These are phyloP conservation scores for Ganoderma lingzhi DNA, from an alignment of 1,284 basidiomycete species.

Conservation along the genomic window DNA sequence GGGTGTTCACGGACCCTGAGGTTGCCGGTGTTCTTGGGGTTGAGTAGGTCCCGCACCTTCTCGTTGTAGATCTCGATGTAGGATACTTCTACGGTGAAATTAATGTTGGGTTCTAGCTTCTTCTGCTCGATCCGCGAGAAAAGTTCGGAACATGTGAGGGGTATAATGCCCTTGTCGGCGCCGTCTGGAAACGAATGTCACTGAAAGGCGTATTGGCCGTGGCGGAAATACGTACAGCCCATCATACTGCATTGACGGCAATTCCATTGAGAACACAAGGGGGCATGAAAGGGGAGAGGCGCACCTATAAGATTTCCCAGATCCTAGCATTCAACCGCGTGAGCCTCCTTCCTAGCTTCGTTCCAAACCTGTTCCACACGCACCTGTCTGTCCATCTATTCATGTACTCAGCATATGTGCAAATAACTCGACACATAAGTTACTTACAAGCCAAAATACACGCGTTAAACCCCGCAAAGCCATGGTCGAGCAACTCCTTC, in stretches of 20 bases:
- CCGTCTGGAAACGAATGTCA: slow-evolving; percentile 69
- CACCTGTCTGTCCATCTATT: slow-evolving; percentile 88
- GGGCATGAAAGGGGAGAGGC: slow-evolving; percentile 36
- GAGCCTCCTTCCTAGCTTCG: slow-evolving; percentile 20
- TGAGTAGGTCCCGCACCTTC: slow-evolving; percentile 96
- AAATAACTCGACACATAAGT: slow-evolving; percentile 14
- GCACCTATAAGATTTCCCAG: slow-evolving; percentile 89
- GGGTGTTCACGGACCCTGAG: slow-evolving; percentile 97
- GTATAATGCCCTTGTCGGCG: slow-evolving; percentile 96
- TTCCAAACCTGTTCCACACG: slow-evolving; percentile 38
- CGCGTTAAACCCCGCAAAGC: slow-evolving; percentile 97
- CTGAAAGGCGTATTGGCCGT: neutral
- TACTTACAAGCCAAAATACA: slow-evolving; percentile 96
- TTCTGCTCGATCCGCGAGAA: slow-evolving; percentile 86
- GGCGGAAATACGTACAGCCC: slow-evolving; percentile 82
- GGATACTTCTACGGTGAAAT: slow-evolving; percentile 94
- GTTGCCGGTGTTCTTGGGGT: slow-evolving; percentile 97
- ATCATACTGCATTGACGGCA: slow-evolving; percentile 79
- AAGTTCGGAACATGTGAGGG: slow-evolving; percentile 92
- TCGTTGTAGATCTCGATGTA: slow-evolving; percentile 99
- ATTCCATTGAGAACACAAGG: neutral
- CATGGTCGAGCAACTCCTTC: slow-evolving; percentile 93
- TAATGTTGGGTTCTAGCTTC: slow-evolving; percentile 74
- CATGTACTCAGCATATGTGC: slow-evolving; percentile 27
- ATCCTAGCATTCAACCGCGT: slow-evolving; percentile 70